Conservation (phyloP, 108 stramenopile species). For the Poteriospumella lacustris region DNA sequence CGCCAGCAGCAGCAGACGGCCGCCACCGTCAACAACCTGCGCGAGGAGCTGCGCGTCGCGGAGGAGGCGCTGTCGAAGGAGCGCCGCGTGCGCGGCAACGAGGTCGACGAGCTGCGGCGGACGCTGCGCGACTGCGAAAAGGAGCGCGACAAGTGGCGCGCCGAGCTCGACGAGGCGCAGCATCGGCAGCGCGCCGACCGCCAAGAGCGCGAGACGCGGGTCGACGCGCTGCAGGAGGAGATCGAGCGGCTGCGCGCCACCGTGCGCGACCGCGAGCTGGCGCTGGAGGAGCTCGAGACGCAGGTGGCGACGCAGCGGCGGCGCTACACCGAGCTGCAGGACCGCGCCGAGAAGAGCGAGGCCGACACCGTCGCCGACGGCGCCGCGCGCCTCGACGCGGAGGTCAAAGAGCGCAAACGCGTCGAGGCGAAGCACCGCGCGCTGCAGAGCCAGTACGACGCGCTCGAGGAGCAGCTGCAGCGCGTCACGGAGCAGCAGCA, state of each 20-base stretch:
- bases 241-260: neutral
- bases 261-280: neutral
- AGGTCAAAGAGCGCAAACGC: neutral
- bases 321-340: neutral
- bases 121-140: neutral
- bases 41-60: neutral
- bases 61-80: slow-evolving; percentile 20
- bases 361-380: neutral
- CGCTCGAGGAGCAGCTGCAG: neutral
- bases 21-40: neutral
- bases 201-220: neutral
- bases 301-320: neutral
- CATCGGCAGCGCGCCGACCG: no score
- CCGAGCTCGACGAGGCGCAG: neutral
- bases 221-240: neutral
- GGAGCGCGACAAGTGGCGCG: neutral
- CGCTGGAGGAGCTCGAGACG: neutral
- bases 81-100: neutral
- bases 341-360: neutral
- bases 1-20: no score
- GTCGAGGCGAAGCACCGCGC: neutral
- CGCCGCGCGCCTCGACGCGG: neutral
- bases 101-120: neutral
- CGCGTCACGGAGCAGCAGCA: no score
- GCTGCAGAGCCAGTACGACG: neutral